phyloP scores from a whole-genome alignment of 495 filamentous ascomycete genomes.

The Penicillium cosmopolitanum region DNA sequence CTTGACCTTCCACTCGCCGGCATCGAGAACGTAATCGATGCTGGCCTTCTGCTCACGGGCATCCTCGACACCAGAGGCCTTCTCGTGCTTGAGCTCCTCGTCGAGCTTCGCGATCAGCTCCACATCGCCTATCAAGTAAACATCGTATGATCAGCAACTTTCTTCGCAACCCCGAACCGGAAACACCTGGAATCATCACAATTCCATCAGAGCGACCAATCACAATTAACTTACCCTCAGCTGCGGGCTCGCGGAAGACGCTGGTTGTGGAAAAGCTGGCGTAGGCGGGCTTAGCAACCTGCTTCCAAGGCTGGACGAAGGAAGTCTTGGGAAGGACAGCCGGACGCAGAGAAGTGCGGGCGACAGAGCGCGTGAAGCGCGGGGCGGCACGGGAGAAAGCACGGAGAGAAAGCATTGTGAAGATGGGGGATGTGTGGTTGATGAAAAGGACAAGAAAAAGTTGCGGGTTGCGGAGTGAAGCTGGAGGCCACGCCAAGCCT shows the following conservation, averaged over 20 bases:
- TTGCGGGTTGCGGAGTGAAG: constrained; percentile 14
- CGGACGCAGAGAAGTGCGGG: constrained; percentile 53
- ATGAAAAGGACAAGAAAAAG: constrained; percentile 27
- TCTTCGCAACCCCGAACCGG: background rate
- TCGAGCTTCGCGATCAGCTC: constrained; percentile 54
- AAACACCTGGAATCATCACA: background rate
- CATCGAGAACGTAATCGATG: constrained; percentile 76
- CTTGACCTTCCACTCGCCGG: constrained; percentile 70
- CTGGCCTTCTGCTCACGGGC: constrained; percentile 63
- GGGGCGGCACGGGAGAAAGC: constrained; percentile 71
- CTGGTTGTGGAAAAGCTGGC: constrained; percentile 76
- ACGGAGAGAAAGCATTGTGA: constrained; percentile 78
- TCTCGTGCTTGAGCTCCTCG: constrained; percentile 53
- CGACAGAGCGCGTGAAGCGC: constrained; percentile 63
- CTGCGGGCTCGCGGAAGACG: constrained; percentile 57
- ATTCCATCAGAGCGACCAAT: background rate
- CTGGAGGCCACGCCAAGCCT: constrained; percentile 39
- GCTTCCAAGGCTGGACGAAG: constrained; percentile 54
- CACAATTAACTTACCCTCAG: constrained; percentile 53
- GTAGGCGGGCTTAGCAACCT: constrained; percentile 56
- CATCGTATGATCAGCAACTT: constrained; percentile 16
- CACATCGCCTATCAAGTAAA: constrained; percentile 41
- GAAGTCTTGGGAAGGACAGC: constrained; percentile 47
- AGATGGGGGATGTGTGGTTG: constrained; percentile 22
- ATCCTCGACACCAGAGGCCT: constrained; percentile 43